Percentiles rank a stretch among this genome's conserved stretches.
Evolutionary conservation across 2,329 filamentous ascomycete genomes (phyloP).

Genomic region (Ophiosphaerella herpotricha): DNA sequence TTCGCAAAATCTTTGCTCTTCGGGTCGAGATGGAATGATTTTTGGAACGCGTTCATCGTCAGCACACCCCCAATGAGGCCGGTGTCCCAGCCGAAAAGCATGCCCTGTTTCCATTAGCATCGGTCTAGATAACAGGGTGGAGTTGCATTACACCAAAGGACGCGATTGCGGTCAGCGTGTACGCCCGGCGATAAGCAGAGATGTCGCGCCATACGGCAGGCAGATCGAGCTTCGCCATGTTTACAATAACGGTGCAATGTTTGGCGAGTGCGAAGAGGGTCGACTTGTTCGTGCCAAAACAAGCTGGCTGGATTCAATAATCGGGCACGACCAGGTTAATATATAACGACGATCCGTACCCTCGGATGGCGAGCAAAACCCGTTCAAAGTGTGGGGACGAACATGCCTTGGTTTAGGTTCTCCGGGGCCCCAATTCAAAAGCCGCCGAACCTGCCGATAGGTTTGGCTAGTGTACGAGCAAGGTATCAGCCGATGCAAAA

Average conservation of each 20-base stretch:
- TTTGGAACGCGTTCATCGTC: slow-evolving; percentile 51
- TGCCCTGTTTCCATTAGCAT: neutral
- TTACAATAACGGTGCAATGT: neutral
- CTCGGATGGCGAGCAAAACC: too few relatives aligned
- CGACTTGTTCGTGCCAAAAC: too few relatives aligned
- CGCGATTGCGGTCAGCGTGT: slow-evolving; percentile 49
- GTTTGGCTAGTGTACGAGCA: too few relatives aligned
- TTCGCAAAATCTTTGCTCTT: slow-evolving; percentile 42
- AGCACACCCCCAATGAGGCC: slow-evolving; percentile 47
- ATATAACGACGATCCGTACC: neutral
- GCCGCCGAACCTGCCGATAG: too few relatives aligned
- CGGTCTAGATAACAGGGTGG: too few relatives aligned
- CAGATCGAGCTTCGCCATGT: slow-evolving; percentile 42
- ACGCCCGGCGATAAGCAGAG: slow-evolving; percentile 47
- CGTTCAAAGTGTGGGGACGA: too few relatives aligned
- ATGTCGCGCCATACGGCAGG: slow-evolving; percentile 45
- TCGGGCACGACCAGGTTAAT: neutral
- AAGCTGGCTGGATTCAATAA: too few relatives aligned
- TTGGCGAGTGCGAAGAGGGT: too few relatives aligned
- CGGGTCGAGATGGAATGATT: slow-evolving; percentile 47
- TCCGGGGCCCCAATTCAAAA: too few relatives aligned
- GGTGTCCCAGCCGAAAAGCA: slow-evolving; percentile 38
- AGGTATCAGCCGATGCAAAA: too few relatives aligned
- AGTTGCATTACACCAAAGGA: slow-evolving; percentile 48
- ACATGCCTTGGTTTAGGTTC: too few relatives aligned